Conservation (phyloP, 2,329 filamentous ascomycete species). For the Albophoma yamanashiensis region DNA sequence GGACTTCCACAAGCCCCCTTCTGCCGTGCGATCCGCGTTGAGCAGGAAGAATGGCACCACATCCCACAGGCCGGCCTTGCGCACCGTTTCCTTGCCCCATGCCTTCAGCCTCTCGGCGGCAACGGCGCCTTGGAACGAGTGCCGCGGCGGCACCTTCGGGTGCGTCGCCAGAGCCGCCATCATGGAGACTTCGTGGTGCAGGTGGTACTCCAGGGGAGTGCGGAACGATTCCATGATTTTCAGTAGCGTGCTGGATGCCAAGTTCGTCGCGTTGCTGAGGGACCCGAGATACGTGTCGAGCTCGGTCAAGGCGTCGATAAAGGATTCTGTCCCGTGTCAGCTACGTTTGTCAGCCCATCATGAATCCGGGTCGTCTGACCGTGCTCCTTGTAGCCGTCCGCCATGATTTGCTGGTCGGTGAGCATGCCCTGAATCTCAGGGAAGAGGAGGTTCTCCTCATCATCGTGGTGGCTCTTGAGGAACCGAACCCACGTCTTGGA, state of each 20-base stretch:
- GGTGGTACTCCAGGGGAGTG: slow-evolving; percentile 39
- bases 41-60: slow-evolving; percentile 55
- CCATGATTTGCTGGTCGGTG: slow-evolving; percentile 38
- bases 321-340: slow-evolving; percentile 22
- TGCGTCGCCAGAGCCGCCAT: slow-evolving; percentile 39
- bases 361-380: slow-evolving; percentile 21
- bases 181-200: slow-evolving; percentile 43
- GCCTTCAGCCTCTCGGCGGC: slow-evolving; percentile 43
- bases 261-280: slow-evolving; percentile 27
- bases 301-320: slow-evolving; percentile 38
- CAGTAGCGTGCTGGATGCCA: slow-evolving; percentile 33
- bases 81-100: slow-evolving; percentile 55
- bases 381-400: slow-evolving; percentile 43
- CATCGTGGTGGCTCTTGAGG: slow-evolving; percentile 49
- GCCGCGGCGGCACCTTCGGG: slow-evolving; percentile 36
- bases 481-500: slow-evolving; percentile 47
- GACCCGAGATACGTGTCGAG: slow-evolving; percentile 41
- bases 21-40: slow-evolving; percentile 48
- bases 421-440: slow-evolving; percentile 42
- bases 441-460: slow-evolving; percentile 48
- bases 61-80: slow-evolving; percentile 46
- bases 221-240: slow-evolving; percentile 40
- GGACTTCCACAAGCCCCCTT: slow-evolving; percentile 47
- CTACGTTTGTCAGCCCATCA: background rate
- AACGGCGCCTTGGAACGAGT: slow-evolving; percentile 30